These are phyloP conservation scores for Drosera capensis DNA, from an alignment of 148 eudicot genomes.

Conservation along the genomic window DNA sequence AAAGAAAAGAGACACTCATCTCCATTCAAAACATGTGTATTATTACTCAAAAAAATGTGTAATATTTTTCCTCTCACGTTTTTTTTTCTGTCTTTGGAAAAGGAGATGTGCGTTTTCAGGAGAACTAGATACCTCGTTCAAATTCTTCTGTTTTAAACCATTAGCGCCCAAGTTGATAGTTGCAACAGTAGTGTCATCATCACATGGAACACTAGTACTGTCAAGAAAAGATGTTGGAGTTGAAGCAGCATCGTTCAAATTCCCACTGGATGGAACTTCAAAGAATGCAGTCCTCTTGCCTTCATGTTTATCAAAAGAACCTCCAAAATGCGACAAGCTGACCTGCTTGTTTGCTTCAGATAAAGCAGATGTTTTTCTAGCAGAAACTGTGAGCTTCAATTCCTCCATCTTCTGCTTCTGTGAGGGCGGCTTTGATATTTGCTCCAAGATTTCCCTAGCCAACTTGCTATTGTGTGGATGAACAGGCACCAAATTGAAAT, in stretches of 20 bases:
- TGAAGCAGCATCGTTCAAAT: conserved; percentile 21
- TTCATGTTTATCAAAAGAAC: conserved; percentile 11
- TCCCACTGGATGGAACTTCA: conserved; percentile 12
- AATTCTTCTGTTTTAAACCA: conserved; percentile 13
- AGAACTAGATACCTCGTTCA: conserved; percentile 30
- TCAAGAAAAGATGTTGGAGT: conserved; percentile 16
- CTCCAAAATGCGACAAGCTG: background rate
- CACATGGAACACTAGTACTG: conserved; percentile 4
- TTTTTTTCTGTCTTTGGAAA: too few relatives aligned
- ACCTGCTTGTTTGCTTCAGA: conserved; percentile 3
- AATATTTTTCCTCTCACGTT: too few relatives aligned
- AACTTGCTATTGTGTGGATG: conserved; percentile 40
- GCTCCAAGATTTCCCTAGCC: conserved; percentile 61
- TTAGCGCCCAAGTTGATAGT: conserved; percentile 12
- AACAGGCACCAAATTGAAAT: conserved; percentile 16
- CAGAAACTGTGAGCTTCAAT: conserved; percentile 39
- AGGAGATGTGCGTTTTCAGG: conserved; percentile 6
- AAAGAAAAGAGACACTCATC: too few relatives aligned
- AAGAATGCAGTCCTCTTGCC: conserved; percentile 7
- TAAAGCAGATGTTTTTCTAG: conserved; percentile 31
- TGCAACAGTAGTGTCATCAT: conserved; percentile 10
- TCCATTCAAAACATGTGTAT: too few relatives aligned
- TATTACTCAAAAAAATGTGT: too few relatives aligned
- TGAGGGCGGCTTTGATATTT: conserved; percentile 47
- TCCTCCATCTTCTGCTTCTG: conserved; percentile 56